These are phyloP conservation scores for Cladochytrium tenue DNA, from an alignment of 371 early-diverging fungal species.

Conservation along the genomic window DNA sequence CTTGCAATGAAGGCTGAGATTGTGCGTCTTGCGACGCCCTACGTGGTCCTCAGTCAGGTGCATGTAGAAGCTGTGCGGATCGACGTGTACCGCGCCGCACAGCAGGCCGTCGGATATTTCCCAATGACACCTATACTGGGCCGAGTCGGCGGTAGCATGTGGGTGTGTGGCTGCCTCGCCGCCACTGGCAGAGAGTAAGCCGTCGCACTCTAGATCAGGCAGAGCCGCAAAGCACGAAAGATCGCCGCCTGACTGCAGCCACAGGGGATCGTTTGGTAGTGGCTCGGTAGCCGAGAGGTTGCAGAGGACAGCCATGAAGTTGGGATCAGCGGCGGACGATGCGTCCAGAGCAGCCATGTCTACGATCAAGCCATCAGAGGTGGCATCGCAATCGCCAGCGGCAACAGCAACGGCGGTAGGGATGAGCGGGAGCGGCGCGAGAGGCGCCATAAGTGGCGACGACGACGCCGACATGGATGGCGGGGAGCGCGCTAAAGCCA, in stretches of 20 bases:
- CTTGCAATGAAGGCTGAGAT: conserved; percentile 15
- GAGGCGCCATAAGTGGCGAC: too few relatives aligned
- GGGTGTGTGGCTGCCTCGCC: neutral
- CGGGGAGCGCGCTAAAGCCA: too few relatives aligned
- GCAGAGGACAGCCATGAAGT: neutral
- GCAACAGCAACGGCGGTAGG: too few relatives aligned
- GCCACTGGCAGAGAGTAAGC: neutral
- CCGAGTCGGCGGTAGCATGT: neutral
- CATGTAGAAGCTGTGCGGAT: conserved; percentile 12
- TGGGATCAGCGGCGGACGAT: neutral
- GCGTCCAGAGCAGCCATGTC: too few relatives aligned
- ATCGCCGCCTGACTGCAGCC: neutral
- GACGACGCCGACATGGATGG: too few relatives aligned
- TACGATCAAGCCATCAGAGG: too few relatives aligned
- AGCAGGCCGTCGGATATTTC: neutral
- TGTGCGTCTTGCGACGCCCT: conserved; percentile 10
- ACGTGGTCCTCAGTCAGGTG: conserved; percentile 23
- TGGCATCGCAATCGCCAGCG: too few relatives aligned
- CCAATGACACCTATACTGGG: neutral
- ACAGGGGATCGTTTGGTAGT: neutral
- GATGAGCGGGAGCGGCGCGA: too few relatives aligned
- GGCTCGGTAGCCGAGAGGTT: neutral
- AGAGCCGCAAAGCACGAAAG: neutral
- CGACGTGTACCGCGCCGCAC: neutral
- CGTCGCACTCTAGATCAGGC: neutral